Evolutionary conservation across 2,329 filamentous ascomycete genomes (phyloP), one percentile per base, ranked within the genome.

Genomic region (Penicillium griseofulvum): DNA sequence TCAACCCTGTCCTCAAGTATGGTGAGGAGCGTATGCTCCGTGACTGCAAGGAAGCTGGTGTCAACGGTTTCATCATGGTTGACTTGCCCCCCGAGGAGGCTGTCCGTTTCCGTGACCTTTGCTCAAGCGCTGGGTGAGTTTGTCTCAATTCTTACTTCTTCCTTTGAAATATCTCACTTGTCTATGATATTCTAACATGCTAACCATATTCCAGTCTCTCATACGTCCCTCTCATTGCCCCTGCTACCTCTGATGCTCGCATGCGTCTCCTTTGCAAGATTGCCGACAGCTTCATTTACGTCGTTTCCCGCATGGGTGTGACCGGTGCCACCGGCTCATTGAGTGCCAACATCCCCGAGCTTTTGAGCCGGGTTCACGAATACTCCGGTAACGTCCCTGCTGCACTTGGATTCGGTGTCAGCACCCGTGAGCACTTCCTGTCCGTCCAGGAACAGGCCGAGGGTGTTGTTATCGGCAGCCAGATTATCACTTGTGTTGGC

Each of bases 221-320:
- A 6, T 99, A 97, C 72, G 89, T 99, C 14, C 94, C 94, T n/a
- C 81, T 99, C 50, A 97, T 99, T 66, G 93, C 94, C 0, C 94
- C 94, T 7, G 86, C 92, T 11, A 97, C 94, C 1, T 96, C 91
- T 7, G 91, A 97, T 66, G 82, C 85, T 62, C 89, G 94, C 68
- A 96, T 99, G 92, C 93, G 90, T 77, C 83, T 97, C 38, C 87
- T 99, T 12, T 99, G 94, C 83, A 87, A 90, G 73, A 93, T 99
- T 60, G 94, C 94, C 69, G 93, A 97, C 76, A 97, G 92, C 4
- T 99, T 97, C 80, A 96, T 99, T 77, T 99, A 99, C 73, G 92
- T 99, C 58, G 94, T 99, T 53, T 97, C 93, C 26, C 84, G 93
- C 66, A 95, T 96, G 88, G 94, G 94, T 66, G 93, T 97, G 54